Evolutionary conservation across 371 early-diverging fungal genomes (phyloP), one percentile per base, ranked within the genome.

Genomic region (Actinomortierella wolfii): DNA sequence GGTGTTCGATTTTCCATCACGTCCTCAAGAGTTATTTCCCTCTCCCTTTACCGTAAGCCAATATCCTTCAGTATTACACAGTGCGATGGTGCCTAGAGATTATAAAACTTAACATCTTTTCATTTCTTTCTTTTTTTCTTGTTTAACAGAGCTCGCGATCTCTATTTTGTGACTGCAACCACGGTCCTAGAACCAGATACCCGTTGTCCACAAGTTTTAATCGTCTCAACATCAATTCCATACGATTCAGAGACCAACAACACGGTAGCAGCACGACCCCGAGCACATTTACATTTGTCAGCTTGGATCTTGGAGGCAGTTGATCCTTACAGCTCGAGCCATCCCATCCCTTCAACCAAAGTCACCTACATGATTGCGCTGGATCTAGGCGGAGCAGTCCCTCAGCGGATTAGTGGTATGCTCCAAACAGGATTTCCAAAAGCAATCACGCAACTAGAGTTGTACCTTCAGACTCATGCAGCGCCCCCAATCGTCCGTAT

Each of bases 251-350:
- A 18, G 47, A 21, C 24, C 2, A 20, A 21, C 24, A 47, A 8
- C 21, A 20, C 63, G 0, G 11, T 41, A 18, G 28, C 21, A 3
- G 3, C 59, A 2, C 82, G 80, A 24, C 83, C 81, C 0, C 51
- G 68, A 17, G 84, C 77, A 1, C 76, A 76, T 7, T 40, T 84
- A 13, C 79, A 76, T 45, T 53, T 86, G 14, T 83, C 83, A 18
- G 86, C 83, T 7, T 86, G 86, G 86, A 81, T 86, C 11, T 55
- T 86, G 15, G 86, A 84, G 42, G 62, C 81, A 0, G 78, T 86
- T 14, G 86, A 86, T 25, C 86, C 86, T 1, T 86, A 86, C 44
- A 84, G 80, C 1, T 81, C 86, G 8, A 84, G 81, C 26, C 82
- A 86, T 56, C 86, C 84, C 0, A 86, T 86, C 17, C 86, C 86